Evolutionary conservation across 441 rosid species (phyloP), one percentile per base, ranked within the genome.

Genomic region (Adansonia gregorii): DNA sequence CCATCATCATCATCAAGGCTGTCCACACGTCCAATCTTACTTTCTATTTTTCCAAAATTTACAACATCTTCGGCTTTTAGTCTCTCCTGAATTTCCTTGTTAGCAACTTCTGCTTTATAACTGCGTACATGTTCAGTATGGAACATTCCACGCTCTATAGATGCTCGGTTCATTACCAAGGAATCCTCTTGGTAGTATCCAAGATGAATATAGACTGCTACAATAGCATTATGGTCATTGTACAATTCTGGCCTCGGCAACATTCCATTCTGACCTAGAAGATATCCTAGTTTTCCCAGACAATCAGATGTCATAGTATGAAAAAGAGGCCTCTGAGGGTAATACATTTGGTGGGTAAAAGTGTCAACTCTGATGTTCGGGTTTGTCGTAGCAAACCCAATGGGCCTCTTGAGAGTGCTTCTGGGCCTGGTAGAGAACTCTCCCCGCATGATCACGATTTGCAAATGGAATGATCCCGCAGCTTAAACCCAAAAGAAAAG

Each of bases 121-220:
- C 98, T 94, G 83, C 98, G 88, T 10, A 88, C 84, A 71, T 92
- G 98, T 83, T 93, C 97, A 20, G 98, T 78, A 8, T 95, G 88
- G 73, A 96, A 96, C 98, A 94, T 91, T 8, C 98, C 98, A 5
- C 97, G 91, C 82, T 94, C 94, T 77, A 94, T 48, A 17, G 98
- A 94, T 72, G 98, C 97, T 17, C 88, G 87, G 76, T 96, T 96
- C 98, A 96, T 94, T 41, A 93, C 99, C 79, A 94, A 81, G 43
- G 98, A 91, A 74, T 94, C 98, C 83, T 96, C 98, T 80, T 94
- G 98, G 86, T 96, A 94, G 86, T 92, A 96, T 46, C 99, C 99
- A 2, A 91, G 83, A 77, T 94, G 99, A 68, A 93, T 95, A 85
- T 94, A 94, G 76, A 93, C 97, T 0, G 98, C 99, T 19, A 94